Evolutionary conservation across 176 grass and related monocot genomes (phyloP), one percentile per base, ranked within the genome.

Genomic region (Rhynchospora breviuscula): DNA sequence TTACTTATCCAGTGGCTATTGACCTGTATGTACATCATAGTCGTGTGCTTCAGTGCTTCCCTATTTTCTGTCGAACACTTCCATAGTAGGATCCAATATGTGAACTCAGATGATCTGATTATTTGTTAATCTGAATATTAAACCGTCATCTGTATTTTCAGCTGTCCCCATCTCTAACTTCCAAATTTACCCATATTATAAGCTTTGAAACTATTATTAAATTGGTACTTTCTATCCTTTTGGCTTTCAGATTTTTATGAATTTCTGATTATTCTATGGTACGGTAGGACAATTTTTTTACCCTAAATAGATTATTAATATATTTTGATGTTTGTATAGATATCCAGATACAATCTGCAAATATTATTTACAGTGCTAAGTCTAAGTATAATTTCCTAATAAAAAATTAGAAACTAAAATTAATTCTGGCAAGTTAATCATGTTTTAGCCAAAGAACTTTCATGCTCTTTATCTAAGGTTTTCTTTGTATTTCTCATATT

Each of bases 401-500:
- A 69, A 44, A 69, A 67, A 31, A 69, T 5, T 45, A 69, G 66
- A 69, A 68, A 69, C 35, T 69, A 69, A 69, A 4, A 69, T 69
- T 3, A 35, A 69, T 69, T 44, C 15, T 14, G 5, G 13, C 11
- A 73, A 73, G 47, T 73, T 4, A 73, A 47, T 49, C 15, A 73
- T 73, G 8, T 48, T 48, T 46, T 73, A 48, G 44, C 17, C n/a
- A 49, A 22, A n/a, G 18, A 73, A 47, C 2, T 1, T 73, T 49
- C 69, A 23, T 40, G 48, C 13, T 53, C 51, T 44, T 69, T 47
- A 49, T 48, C 48, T 73, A 73, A 29, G 47, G 21, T 75, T 25
- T 52, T 15, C 18, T 71, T 71, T 71, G n/a, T 47, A 46, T 71
- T 53, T 46, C 11, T 53, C 47, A n/a, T 52, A 22, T 75, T 14